Conservation (phyloP, 2,329 filamentous ascomycete genomes). For the Cladosporium phlei region DNA sequence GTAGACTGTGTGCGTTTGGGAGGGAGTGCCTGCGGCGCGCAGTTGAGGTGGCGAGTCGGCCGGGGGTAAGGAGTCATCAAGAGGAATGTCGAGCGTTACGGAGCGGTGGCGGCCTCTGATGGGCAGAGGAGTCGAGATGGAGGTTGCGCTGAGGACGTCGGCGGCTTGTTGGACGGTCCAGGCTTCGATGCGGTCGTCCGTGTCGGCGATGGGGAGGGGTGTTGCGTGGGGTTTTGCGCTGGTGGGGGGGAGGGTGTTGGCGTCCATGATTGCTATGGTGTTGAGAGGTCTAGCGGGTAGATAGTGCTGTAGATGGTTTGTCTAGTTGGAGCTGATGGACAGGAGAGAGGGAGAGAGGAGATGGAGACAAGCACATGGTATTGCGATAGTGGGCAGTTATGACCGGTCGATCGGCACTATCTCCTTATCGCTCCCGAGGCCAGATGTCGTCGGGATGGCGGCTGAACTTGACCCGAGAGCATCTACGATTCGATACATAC, state of each 20-base stretch:
- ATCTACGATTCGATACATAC: no score
- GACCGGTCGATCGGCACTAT: no score
- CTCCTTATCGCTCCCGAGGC: no score
- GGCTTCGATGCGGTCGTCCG: conserved; percentile 39
- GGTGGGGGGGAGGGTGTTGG: conserved; percentile 5
- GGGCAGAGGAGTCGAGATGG: conserved; percentile 32
- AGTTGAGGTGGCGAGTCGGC: conserved; percentile 23
- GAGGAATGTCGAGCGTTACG: conserved; percentile 66
- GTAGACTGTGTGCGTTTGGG: conserved; percentile 36
- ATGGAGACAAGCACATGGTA: no score
- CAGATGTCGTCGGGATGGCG: no score
- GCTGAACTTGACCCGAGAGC: no score
- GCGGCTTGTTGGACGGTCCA: conserved; percentile 45
- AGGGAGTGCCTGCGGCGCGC: conserved; percentile 23
- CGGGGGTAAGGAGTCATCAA: conserved; percentile 48
- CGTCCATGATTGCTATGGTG: conserved; percentile 3
- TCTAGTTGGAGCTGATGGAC: no score
- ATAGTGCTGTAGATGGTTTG: no score
- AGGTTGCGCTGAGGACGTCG: conserved; percentile 38
- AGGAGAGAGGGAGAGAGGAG: no score
- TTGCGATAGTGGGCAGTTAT: no score
- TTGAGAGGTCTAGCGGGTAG: background rate
- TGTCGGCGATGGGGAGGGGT: conserved; percentile 1
- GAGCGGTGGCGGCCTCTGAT: conserved; percentile 56
- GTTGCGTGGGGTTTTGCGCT: conserved; percentile 6